Evolutionary conservation across 2,329 filamentous ascomycete genomes (phyloP).

Genomic region (Arthrobotrys pseudoclavata): DNA sequence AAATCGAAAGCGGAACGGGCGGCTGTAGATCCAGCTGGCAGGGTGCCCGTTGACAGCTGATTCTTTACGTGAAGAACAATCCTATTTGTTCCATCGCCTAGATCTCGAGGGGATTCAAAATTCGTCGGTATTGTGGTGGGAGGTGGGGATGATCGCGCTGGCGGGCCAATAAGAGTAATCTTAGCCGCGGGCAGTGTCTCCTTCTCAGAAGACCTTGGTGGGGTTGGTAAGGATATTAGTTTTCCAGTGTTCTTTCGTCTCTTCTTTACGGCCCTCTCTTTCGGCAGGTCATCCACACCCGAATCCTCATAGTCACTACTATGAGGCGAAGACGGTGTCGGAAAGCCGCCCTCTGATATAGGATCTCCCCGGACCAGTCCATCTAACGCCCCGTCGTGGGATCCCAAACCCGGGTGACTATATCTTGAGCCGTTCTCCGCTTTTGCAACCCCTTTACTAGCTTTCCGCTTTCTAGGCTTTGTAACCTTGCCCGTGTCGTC

Average conservation of each 20-base stretch:
- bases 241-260: slow-evolving; percentile 28
- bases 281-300: slow-evolving; percentile 12
- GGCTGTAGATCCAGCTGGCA: neutral
- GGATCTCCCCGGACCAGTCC: slow-evolving; percentile 4
- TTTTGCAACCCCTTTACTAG: slow-evolving; percentile 12
- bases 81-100: neutral
- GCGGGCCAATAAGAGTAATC: slow-evolving; percentile 9
- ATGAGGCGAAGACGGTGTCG: slow-evolving; percentile 43
- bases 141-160: slow-evolving; percentile 7
- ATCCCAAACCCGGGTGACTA: neutral
- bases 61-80: neutral
- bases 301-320: slow-evolving; percentile 51
- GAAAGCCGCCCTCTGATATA: slow-evolving; percentile 49
- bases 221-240: slow-evolving; percentile 30
- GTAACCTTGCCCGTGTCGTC: slow-evolving; percentile 38
- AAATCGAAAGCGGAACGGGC: slow-evolving; percentile 53
- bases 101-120: neutral
- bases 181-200: slow-evolving; percentile 13
- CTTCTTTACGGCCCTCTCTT: slow-evolving; percentile 22
- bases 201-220: slow-evolving; percentile 56
- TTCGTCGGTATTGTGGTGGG: neutral
- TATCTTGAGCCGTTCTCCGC: slow-evolving; percentile 17
- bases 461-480: slow-evolving; percentile 42
- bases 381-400: slow-evolving; percentile 23
- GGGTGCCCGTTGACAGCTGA: neutral